Base-by-base conservation (phyloP, 164 flowering plant species). In the Cinnamomum chago region DNA sequence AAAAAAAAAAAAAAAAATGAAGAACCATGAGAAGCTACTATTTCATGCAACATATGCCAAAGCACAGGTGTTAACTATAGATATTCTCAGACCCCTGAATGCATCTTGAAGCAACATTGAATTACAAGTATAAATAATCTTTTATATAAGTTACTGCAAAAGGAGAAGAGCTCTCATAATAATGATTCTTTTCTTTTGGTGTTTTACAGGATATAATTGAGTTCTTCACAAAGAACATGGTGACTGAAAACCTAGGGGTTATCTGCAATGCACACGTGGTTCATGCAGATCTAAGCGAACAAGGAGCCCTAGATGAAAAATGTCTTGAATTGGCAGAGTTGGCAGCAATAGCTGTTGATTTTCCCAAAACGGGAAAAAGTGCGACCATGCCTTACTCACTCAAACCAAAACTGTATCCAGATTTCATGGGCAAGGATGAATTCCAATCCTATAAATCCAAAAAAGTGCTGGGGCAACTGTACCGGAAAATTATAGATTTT, bases 181-280 rank as follows among this genome's bases (percentile, higher is more conserved):
- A 22, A 17, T 50, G 23, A 55, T 65, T 75, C 6, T 25, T 55
- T 70, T 62, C 71, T 70, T 65, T 67, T 40, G 47, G 47, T 40
- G 47, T 72, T 81, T 58, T 72, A 67, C 89, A 96, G 99, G 99
- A 96, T 58, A 87, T 94, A 18, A 84, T 88, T 18, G 88, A 91
- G 0, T 96, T 96, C 74, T 96, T 92, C 79, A 76, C 83, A 0
- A 84, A 77, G 75, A 88, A 85, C 85, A 90, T 96, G 90, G 90
- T 87, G 62, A 89, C 86, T 75, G 97, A 88, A 70, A 84, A 66
- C 68, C 86, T 96, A 18, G 99, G 99, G 9, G 3, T 87, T 9
- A 94, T 96, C 40, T 94, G 97, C 89, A 88, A 92, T 76, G 94
- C 99, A 0, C 99, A 94, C 75, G 99, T 96, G 71, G 99, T 94